These are phyloP conservation scores for Tricholoma saponaceum DNA, from an alignment of 768 basidiomycete genomes.

Conservation along the genomic window DNA sequence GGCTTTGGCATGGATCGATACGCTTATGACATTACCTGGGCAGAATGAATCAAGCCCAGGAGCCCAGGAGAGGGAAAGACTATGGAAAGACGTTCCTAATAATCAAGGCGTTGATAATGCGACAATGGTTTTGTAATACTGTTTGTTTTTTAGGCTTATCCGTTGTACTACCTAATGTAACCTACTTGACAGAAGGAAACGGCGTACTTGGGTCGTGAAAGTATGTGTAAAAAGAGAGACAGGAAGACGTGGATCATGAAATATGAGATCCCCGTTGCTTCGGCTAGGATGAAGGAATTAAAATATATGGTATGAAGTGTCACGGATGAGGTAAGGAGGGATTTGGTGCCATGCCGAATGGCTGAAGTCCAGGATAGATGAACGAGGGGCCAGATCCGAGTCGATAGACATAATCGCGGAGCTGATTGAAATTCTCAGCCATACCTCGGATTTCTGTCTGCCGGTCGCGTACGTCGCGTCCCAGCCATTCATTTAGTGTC, in stretches of 20 bases:
- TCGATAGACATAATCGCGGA: constrained; percentile 24
- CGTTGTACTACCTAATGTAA: background rate
- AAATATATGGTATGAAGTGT: too few relatives aligned
- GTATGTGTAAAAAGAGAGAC: too few relatives aligned
- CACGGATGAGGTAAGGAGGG: background rate
- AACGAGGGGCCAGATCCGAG: background rate
- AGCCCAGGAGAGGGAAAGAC: background rate
- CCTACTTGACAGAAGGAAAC: background rate
- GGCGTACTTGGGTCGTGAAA: background rate
- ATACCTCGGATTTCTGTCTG: constrained; percentile 72
- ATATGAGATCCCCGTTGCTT: background rate
- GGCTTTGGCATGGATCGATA: constrained; percentile 79
- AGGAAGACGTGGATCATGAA: too few relatives aligned
- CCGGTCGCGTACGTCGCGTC: constrained; percentile 72
- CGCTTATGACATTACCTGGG: constrained; percentile 35
- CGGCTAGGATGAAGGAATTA: background rate
- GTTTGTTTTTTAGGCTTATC: background rate
- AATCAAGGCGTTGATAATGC: background rate
- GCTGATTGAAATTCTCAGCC: constrained; percentile 51
- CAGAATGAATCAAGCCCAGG: background rate
- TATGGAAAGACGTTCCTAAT: background rate
- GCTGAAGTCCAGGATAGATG: background rate
- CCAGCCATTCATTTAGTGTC: constrained; percentile 74
- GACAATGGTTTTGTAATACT: background rate
- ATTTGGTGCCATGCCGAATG: background rate